These are phyloP conservation scores for Suillus sp. DNA, from an alignment of 768 basidiomycete species.

Conservation along the genomic window DNA sequence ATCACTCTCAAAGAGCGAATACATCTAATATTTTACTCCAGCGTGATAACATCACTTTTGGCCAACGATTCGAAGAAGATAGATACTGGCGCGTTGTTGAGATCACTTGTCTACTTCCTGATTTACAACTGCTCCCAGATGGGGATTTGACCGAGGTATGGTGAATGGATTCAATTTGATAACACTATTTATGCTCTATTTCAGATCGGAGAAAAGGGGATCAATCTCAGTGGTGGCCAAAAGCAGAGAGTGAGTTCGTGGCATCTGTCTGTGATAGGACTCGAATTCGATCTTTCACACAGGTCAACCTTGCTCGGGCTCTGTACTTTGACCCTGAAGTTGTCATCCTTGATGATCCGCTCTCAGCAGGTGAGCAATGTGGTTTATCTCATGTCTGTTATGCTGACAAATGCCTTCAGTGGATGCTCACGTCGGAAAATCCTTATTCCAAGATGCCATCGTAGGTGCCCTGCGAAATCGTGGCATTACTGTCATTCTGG, in stretches of 20 bases:
- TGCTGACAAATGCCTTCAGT: slow-evolving; percentile 37
- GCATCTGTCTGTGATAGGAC: neutral
- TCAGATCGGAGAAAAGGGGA: slow-evolving; percentile 73
- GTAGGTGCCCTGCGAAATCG: slow-evolving; percentile 43
- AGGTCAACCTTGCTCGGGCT: slow-evolving; percentile 72
- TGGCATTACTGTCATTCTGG: slow-evolving; percentile 56
- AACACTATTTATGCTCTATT: neutral
- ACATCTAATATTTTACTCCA: slow-evolving; percentile 23
- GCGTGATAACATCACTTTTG: slow-evolving; percentile 71
- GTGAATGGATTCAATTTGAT: neutral
- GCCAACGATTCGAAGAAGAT: slow-evolving; percentile 61
- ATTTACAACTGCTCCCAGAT: slow-evolving; percentile 65
- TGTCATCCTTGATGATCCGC: slow-evolving; percentile 64
- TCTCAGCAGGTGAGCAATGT: slow-evolving; percentile 53
- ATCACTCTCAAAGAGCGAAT: neutral
- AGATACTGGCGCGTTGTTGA: slow-evolving; percentile 67
- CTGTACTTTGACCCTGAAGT: slow-evolving; percentile 67
- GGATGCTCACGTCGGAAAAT: slow-evolving; percentile 74
- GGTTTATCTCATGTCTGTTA: neutral
- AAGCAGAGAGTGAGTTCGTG: slow-evolving; percentile 50
- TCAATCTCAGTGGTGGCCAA: slow-evolving; percentile 68
- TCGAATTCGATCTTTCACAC: neutral
- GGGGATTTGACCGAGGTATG: slow-evolving; percentile 73
- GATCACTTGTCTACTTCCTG: slow-evolving; percentile 59
- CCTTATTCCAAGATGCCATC: slow-evolving; percentile 67